Evolutionary conservation across 2,329 filamentous ascomycete genomes (phyloP).

Genomic region (Dothistroma septosporum): DNA sequence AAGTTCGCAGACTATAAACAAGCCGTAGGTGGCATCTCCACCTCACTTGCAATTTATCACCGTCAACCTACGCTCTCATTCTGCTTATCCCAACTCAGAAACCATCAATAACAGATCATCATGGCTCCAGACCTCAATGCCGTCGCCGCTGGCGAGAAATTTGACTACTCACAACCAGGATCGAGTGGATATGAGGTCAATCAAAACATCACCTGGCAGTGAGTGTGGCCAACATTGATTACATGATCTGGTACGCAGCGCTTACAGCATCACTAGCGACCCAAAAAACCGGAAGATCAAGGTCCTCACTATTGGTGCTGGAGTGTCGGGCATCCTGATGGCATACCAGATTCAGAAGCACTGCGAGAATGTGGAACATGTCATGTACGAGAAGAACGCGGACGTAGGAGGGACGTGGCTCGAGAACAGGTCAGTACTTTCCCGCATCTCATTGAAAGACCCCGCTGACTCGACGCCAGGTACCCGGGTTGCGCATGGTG

Average conservation of each 20-base stretch:
- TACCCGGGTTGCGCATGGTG: not conserved
- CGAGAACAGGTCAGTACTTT: not conserved
- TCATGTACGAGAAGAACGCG: slow-evolving; percentile 48
- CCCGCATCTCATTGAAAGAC: no score
- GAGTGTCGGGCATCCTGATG: slow-evolving; percentile 46
- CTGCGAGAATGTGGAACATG: slow-evolving; percentile 44
- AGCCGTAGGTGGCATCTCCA: not conserved
- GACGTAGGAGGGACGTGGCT: slow-evolving; percentile 42
- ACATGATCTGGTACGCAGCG: not conserved
- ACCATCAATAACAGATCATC: not conserved
- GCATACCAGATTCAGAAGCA: slow-evolving; percentile 48
- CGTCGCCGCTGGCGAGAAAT: slow-evolving; percentile 33
- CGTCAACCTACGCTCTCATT: not conserved
- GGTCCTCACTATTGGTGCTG: slow-evolving; percentile 48
- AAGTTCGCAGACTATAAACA: not conserved
- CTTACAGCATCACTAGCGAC: not conserved
- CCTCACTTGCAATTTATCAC: not conserved
- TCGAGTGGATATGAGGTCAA: slow-evolving; percentile 41
- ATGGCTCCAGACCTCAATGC: slow-evolving; percentile 45
- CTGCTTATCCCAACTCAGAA: not conserved
- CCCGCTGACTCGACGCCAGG: not conserved
- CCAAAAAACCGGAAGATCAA: slow-evolving; percentile 41
- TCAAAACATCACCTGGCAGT: slow-evolving; percentile 35
- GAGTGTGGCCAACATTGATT: not conserved
- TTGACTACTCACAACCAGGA: slow-evolving; percentile 44